These are phyloP conservation scores for Didymosphaeria variabile DNA, from an alignment of 2,329 filamentous ascomycete species.

Conservation along the genomic window DNA sequence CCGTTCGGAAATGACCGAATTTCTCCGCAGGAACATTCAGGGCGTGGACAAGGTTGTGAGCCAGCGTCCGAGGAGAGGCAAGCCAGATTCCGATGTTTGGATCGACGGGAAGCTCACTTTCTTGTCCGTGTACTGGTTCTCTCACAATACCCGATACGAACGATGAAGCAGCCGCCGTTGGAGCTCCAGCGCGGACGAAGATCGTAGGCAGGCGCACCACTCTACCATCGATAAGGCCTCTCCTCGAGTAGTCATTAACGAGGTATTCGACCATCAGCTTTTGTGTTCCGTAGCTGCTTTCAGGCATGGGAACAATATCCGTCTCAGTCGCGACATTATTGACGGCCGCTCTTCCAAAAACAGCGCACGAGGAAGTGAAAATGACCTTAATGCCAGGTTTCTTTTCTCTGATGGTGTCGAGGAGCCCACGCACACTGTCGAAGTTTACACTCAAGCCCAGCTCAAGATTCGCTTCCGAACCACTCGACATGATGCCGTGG, in stretches of 20 bases:
- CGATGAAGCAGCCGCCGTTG: constrained; percentile 69
- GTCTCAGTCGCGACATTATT: constrained; percentile 45
- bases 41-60: constrained; percentile 64
- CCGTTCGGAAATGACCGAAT: constrained; percentile 62
- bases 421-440: constrained; percentile 64
- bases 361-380: constrained; percentile 70
- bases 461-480: constrained; percentile 68
- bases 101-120: constrained; percentile 61
- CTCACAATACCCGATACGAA: constrained; percentile 72
- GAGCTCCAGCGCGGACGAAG: constrained; percentile 67
- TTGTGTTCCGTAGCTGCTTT: constrained; percentile 70
- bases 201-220: constrained; percentile 69
- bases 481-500: constrained; percentile 74
- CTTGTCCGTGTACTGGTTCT: constrained; percentile 66
- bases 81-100: constrained; percentile 66
- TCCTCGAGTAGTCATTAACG: constrained; percentile 70
- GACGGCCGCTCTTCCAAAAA: constrained; percentile 68
- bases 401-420: constrained; percentile 61
- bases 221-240: constrained; percentile 66
- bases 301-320: constrained; percentile 66
- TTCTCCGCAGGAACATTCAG: constrained; percentile 60
- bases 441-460: constrained; percentile 69
- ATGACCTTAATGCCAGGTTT: constrained; percentile 66
- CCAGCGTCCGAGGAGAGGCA: constrained; percentile 63
- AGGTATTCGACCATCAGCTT: constrained; percentile 70